These are phyloP conservation scores for Wickerhamomyces alni DNA, from an alignment of 805 yeast genomes.

Conservation along the genomic window DNA sequence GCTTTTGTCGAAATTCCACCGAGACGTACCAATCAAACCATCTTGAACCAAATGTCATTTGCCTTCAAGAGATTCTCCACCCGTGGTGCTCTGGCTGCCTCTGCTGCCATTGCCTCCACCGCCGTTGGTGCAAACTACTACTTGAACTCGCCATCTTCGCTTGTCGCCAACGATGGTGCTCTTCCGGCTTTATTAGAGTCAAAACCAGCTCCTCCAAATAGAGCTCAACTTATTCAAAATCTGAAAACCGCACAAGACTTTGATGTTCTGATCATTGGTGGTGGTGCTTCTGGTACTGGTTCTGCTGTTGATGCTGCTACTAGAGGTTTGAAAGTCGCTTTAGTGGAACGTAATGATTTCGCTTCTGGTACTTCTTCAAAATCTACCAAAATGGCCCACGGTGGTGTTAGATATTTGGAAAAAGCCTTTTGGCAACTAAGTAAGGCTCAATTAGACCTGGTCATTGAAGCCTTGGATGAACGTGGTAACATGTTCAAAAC, in stretches of 20 bases:
- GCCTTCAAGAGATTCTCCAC: conserved; percentile 21
- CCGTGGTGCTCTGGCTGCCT: conserved; percentile 20
- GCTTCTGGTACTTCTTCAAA: conserved; percentile 92
- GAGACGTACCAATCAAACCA: background rate
- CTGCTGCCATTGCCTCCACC: conserved; percentile 19
- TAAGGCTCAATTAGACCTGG: conserved; percentile 82
- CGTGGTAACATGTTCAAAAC: conserved; percentile 80
- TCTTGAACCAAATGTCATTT: conserved; percentile 15
- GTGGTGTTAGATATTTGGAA: conserved; percentile 93
- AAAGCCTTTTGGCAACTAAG: conserved; percentile 91
- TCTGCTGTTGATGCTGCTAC: conserved; percentile 87
- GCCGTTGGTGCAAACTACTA: conserved; percentile 13
- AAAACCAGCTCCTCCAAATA: conserved; percentile 46
- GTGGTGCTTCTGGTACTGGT: conserved; percentile 96
- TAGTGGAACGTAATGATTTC: conserved; percentile 83
- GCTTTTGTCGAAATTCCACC: no score
- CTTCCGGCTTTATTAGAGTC: conserved; percentile 35
- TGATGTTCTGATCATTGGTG: conserved; percentile 87
- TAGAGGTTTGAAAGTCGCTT: conserved; percentile 83
- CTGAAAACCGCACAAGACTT: conserved; percentile 47
- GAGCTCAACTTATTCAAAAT: conserved; percentile 45
- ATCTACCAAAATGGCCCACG: conserved; percentile 95
- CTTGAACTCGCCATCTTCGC: conserved; percentile 5
- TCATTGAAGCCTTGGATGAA: conserved; percentile 84
- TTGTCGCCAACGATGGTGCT: conserved; percentile 14